phyloP scores from a whole-genome alignment of 176 grass and related monocot genomes.

The Aechmea fasciata region DNA sequence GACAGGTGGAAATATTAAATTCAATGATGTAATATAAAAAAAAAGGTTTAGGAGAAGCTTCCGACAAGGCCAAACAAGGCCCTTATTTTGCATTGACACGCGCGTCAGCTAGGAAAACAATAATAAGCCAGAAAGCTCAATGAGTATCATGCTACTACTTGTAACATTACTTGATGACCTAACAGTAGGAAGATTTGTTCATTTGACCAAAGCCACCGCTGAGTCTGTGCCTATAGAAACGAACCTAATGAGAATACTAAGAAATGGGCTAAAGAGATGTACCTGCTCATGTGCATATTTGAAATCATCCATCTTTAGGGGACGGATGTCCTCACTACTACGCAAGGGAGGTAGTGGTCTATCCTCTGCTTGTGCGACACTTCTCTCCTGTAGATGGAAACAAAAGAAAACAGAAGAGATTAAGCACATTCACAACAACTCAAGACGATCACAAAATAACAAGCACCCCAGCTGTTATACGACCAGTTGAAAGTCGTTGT shows the following conservation, averaged over 20 bases:
- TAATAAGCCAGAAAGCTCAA: too few species aligned
- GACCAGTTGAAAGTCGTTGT: neutral
- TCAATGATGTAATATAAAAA: too few species aligned
- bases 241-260: neutral
- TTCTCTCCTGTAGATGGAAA: constrained; percentile 50
- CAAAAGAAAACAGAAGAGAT: neutral
- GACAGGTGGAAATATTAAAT: too few species aligned
- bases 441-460: neutral
- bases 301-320: constrained; percentile 62
- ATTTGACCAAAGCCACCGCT: neutral
- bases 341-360: constrained; percentile 42
- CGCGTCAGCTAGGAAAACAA: too few species aligned
- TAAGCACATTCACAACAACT: neutral
- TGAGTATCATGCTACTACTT: too few species aligned
- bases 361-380: constrained; percentile 54
- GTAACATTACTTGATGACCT: too few species aligned
- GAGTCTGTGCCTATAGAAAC: constrained; percentile 5
- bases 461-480: too few species aligned
- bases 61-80: too few species aligned
- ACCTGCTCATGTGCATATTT: constrained; percentile 92
- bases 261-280: neutral
- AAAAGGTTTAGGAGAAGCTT: too few species aligned
- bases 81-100: too few species aligned
- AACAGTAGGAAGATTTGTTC: neutral
- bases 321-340: constrained; percentile 50